Percentiles rank a stretch among this genome's conserved stretches.
phyloP scores from a whole-genome alignment of 371 early-diverging fungal species.

The Mortierella sp. region DNA sequence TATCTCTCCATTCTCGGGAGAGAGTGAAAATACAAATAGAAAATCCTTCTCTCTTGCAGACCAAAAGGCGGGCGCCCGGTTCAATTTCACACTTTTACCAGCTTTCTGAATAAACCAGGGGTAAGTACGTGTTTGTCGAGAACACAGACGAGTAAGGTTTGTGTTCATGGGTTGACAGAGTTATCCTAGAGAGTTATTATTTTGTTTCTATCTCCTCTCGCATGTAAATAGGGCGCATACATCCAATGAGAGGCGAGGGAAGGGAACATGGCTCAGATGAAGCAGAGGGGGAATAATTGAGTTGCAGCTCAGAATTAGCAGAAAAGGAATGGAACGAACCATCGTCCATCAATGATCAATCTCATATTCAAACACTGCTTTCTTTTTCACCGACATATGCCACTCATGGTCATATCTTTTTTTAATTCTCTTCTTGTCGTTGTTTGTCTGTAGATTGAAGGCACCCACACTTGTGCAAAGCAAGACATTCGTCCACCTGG shows the following conservation, averaged over 20 bases:
- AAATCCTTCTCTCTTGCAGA: not conserved
- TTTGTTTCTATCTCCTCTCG: not conserved
- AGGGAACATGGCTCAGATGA: not conserved
- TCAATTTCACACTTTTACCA: not conserved
- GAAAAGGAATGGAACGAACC: not conserved
- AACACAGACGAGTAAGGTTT: not conserved
- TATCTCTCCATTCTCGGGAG: not conserved
- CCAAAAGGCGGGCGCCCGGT: not conserved
- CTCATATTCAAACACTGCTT: not conserved
- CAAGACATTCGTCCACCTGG: not conserved
- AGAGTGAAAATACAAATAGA: not conserved
- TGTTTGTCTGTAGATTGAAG: not conserved
- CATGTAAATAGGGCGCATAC: not conserved
- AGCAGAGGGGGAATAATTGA: not conserved
- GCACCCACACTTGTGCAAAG: not conserved
- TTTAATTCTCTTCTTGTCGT: not conserved
- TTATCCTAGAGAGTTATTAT: not conserved
- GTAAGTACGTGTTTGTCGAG: not conserved
- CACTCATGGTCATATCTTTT: not conserved
- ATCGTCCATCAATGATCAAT: not conserved
- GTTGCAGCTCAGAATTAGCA: not conserved
- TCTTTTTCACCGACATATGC: not conserved
- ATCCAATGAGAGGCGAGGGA: not conserved
- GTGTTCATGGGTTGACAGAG: not conserved
- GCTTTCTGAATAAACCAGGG: not conserved